Conservation (phyloP, 1,284 basidiomycete genomes). For the Malassezia japonica region DNA sequence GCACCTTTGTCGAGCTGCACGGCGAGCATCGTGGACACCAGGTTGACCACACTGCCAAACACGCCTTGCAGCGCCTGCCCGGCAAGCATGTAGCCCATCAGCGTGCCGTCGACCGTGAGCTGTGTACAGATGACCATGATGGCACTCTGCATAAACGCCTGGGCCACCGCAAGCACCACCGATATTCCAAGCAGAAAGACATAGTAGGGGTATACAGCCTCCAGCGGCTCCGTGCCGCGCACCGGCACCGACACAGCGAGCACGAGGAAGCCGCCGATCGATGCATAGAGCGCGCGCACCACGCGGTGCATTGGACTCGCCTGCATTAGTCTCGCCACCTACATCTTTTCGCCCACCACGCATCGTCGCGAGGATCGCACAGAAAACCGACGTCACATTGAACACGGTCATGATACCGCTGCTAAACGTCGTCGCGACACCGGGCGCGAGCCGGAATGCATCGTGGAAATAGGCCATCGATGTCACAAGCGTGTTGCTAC, state of each 20-base stretch:
- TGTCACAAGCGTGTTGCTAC: slow-evolving; percentile 27
- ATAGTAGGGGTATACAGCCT: slow-evolving; percentile 5
- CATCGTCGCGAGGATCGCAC: slow-evolving; percentile 15
- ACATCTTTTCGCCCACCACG: neutral
- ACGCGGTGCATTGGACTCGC: neutral
- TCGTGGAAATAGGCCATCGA: slow-evolving; percentile 29
- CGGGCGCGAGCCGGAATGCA: neutral
- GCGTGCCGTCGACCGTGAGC: slow-evolving; percentile 12
- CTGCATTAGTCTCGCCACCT: neutral
- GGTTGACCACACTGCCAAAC: slow-evolving; percentile 19
- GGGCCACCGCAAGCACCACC: slow-evolving; percentile 11
- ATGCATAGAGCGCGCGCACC: neutral
- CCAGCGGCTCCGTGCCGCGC: neutral
- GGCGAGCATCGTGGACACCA: slow-evolving; percentile 4
- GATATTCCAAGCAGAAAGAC: slow-evolving; percentile 11
- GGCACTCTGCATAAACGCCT: slow-evolving; percentile 24
- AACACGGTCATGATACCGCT: slow-evolving; percentile 22
- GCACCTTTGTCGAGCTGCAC: neutral
- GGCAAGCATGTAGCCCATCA: slow-evolving; percentile 22
- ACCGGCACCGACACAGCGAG: neutral
- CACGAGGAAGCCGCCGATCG: neutral
- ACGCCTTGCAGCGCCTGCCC: slow-evolving; percentile 27
- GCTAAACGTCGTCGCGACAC: slow-evolving; percentile 11
- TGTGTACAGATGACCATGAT: slow-evolving; percentile 22
- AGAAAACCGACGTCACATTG: slow-evolving; percentile 20